Evolutionary conservation across 345 rosid species (phyloP).

Genomic region (Eucalyptus polyanthemos): DNA sequence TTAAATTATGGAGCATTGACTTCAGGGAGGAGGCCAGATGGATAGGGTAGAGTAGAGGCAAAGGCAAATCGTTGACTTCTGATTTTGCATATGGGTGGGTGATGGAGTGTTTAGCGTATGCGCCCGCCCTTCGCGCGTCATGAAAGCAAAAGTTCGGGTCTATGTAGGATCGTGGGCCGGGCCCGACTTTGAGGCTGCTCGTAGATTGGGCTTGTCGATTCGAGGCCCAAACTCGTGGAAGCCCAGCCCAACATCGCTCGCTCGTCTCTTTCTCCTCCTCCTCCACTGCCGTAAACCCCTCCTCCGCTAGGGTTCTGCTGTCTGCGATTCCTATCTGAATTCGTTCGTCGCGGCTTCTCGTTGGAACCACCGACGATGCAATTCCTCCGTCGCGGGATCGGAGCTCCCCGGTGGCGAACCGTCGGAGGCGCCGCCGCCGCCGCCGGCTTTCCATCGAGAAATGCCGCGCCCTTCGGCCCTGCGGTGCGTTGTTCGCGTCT

Average conservation of each 20-base stretch:
- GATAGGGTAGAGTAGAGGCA: neutral
- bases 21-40: neutral
- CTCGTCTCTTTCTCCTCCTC: neutral
- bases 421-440: neutral
- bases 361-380: neutral
- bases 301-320: neutral
- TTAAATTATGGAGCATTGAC: neutral
- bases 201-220: neutral
- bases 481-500: neutral
- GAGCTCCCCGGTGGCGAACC: neutral
- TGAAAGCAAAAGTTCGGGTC: neutral
- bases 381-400: neutral
- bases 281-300: neutral
- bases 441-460: neutral
- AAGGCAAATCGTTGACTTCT: neutral
- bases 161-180: neutral
- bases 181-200: neutral
- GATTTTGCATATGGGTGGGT: neutral
- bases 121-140: neutral
- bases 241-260: neutral
- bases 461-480: neutral
- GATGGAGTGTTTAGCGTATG: neutral
- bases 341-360: neutral
- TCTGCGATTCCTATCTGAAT: neutral
- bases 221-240: neutral